Evolutionary conservation across 1,284 basidiomycete species (phyloP).

Genomic region (Tetrapyrgos nigripes): DNA sequence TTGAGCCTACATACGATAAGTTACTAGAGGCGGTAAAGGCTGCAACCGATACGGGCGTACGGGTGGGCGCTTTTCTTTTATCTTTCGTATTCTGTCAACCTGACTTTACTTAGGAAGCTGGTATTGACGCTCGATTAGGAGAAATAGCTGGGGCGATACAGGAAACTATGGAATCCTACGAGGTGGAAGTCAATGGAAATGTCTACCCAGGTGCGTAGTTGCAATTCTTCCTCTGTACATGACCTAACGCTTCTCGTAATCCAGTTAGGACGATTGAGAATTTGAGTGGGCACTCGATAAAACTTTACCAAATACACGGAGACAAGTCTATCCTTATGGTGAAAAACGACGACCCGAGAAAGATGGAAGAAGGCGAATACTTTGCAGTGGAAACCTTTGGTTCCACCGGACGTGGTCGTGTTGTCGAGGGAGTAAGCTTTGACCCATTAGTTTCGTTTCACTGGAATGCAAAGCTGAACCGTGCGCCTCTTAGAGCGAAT

Average conservation of each 20-base stretch:
- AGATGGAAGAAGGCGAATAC: conserved; percentile 98
- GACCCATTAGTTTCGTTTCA: conserved; percentile 12
- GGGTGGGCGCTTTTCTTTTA: conserved; percentile 47
- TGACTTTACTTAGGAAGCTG: conserved; percentile 74
- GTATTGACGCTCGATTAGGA: conserved; percentile 94
- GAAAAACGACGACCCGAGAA: conserved; percentile 87
- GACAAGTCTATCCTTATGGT: conserved; percentile 92
- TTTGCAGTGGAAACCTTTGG: conserved; percentile 95
- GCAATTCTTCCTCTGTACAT: not conserved
- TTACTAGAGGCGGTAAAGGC: conserved; percentile 94
- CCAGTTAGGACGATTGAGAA: conserved; percentile 91
- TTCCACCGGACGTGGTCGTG: conserved; percentile 89
- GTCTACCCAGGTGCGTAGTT: conserved; percentile 74
- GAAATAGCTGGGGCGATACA: conserved; percentile 94
- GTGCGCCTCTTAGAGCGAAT: conserved; percentile 71
- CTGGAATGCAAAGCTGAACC: conserved; percentile 19
- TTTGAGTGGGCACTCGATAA: conserved; percentile 91
- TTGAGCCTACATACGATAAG: conserved; percentile 90
- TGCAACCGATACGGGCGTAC: conserved; percentile 91
- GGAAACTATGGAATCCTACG: conserved; percentile 99
- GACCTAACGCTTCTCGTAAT: conserved; percentile 10
- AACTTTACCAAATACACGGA: conserved; percentile 87
- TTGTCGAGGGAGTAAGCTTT: conserved; percentile 82
- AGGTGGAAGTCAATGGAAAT: conserved; percentile 91
- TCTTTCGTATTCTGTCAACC: not conserved